Conservation (phyloP, 2,329 filamentous ascomycete species). For the Claviceps africana region DNA sequence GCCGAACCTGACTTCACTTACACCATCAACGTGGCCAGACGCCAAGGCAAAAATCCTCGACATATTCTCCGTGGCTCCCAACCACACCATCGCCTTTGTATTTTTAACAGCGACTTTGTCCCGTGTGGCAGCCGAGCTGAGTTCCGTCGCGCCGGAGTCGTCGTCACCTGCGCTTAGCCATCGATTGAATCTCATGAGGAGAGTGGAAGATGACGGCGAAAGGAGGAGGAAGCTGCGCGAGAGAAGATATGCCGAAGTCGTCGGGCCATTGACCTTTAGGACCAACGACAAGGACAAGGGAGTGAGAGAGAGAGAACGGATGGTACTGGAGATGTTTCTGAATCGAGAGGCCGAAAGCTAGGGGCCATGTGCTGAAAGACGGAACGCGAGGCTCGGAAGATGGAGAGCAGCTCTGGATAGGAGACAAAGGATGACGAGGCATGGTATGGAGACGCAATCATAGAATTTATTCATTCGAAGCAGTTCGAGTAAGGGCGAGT, state of each 20-base stretch:
- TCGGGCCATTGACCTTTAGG: conserved; percentile 50
- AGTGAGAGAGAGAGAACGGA: conserved; percentile 49
- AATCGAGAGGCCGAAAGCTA: conserved; percentile 20
- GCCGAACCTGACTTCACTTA: conserved; percentile 22
- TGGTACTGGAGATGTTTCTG: conserved; percentile 56
- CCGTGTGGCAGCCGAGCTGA: conserved; percentile 35
- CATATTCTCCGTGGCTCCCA: conserved; percentile 53
- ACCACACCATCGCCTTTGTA: conserved; percentile 80
- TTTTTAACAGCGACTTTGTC: conserved; percentile 68
- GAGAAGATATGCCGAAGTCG: conserved; percentile 48
- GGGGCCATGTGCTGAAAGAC: conserved; percentile 8
- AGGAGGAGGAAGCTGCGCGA: conserved; percentile 43
- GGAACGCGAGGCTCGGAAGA: not conserved
- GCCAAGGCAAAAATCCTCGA: conserved; percentile 51
- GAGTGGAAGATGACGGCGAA: conserved; percentile 14
- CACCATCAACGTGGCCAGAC: conserved; percentile 20
- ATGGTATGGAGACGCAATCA: not conserved
- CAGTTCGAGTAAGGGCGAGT: not conserved
- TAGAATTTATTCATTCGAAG: not conserved
- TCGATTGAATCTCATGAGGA: conserved; percentile 31
- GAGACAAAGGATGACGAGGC: not conserved
- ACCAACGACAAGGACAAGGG: conserved; percentile 39
- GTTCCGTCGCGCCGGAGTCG: conserved; percentile 21
- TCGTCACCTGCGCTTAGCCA: conserved; percentile 22
- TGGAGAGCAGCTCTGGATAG: not conserved